Evolutionary conservation across 2,329 filamentous ascomycete genomes (phyloP).

Genomic region (Colletotrichum neosansevieriae): DNA sequence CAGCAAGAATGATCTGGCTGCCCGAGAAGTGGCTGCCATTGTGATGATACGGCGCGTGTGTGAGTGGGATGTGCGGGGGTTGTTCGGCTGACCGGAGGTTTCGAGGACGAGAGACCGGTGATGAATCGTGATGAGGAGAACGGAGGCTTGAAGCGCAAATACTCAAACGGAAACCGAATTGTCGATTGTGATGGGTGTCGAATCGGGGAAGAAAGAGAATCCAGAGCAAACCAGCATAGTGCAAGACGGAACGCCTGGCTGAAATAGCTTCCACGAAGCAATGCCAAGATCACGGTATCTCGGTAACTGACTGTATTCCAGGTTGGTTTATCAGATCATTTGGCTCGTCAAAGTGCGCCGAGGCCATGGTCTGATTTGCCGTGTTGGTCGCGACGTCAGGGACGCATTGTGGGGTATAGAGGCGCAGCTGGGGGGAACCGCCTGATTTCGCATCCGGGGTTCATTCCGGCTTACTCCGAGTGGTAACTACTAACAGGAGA

Average conservation of each 20-base stretch:
- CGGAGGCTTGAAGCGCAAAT: no score
- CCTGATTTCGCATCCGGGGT: constrained; percentile 21
- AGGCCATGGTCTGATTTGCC: constrained; percentile 14
- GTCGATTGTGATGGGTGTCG: no score
- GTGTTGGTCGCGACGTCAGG: constrained; percentile 11
- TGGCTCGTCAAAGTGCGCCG: neutral
- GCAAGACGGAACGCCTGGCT: no score
- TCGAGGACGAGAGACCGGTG: neutral
- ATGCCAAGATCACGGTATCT: neutral
- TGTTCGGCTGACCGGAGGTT: constrained; percentile 16
- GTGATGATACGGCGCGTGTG: neutral
- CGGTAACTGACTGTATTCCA: neutral
- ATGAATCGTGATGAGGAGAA: neutral
- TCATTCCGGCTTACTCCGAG: constrained; percentile 3
- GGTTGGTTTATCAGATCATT: constrained; percentile 21
- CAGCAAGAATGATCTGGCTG: constrained; percentile 11
- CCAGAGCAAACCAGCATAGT: no score
- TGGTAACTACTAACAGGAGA: constrained; percentile 25
- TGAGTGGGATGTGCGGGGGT: constrained; percentile 7
- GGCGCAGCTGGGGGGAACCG: constrained; percentile 4
- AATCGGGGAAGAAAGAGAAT: no score
- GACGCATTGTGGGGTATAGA: neutral
- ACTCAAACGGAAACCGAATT: no score
- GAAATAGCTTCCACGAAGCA: neutral
- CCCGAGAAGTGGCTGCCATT: constrained; percentile 15